A percentile compares a stretch with the other conserved stretches of the same genome.
phyloP scores from a whole-genome alignment of 2,329 filamentous ascomycete species.

The Dothiorella sarmentorum region DNA sequence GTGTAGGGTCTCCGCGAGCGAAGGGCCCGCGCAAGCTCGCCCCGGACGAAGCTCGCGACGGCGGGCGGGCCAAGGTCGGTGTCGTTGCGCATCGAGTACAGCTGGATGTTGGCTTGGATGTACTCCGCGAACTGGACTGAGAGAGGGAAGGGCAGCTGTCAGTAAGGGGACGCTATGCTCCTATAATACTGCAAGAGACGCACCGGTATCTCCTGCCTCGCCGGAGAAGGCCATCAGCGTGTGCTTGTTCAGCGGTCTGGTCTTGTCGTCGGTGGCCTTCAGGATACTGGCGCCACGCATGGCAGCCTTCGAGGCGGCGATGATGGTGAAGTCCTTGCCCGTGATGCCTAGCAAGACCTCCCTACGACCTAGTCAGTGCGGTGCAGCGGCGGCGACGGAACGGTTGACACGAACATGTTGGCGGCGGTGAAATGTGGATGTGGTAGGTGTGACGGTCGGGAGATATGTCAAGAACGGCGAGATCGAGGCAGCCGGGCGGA shows the following conservation, averaged over 20 bases:
- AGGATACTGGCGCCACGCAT: constrained; percentile 97
- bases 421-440: neutral
- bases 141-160: constrained; percentile 17
- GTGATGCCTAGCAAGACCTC: constrained; percentile 98
- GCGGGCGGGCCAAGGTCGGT: constrained; percentile 86
- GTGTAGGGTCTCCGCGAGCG: constrained; percentile 92
- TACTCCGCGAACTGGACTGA: constrained; percentile 98
- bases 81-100: constrained; percentile 98
- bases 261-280: constrained; percentile 96
- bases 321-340: constrained; percentile 98
- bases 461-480: neutral
- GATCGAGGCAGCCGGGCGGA: neutral
- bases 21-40: constrained; percentile 85
- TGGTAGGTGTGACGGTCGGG: neutral
- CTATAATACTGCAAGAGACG: constrained; percentile 23
- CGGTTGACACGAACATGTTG: constrained; percentile 15
- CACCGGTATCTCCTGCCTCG: constrained; percentile 93
- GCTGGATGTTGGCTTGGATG: constrained; percentile 96
- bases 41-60: constrained; percentile 88
- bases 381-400: neutral
- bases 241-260: constrained; percentile 84
- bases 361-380: constrained; percentile 51
- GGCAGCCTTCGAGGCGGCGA: constrained; percentile 94
- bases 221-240: constrained; percentile 93
- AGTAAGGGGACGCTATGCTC: constrained; percentile 20